Percentiles rank a stretch among this genome's conserved stretches.
Evolutionary conservation across 768 basidiomycete genomes (phyloP).

Genomic region (Flagelloscypha sp.): DNA sequence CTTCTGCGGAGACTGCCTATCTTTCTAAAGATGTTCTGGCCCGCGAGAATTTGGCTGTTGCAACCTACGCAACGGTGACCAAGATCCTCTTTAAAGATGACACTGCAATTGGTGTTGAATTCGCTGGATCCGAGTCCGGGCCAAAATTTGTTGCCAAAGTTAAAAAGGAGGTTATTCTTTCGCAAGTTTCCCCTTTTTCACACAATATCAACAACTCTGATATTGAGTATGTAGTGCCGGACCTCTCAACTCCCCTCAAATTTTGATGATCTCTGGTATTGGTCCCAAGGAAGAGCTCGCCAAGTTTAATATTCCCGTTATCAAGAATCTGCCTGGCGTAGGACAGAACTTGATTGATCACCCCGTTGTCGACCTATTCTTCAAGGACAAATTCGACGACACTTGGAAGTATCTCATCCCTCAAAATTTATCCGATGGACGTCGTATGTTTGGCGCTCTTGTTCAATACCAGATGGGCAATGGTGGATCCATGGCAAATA

Average conservation of each 20-base stretch:
- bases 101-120: slow-evolving; percentile 62
- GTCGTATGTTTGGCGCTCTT: slow-evolving; percentile 24
- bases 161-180: slow-evolving; percentile 51
- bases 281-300: slow-evolving; percentile 56
- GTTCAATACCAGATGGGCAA: slow-evolving; percentile 35
- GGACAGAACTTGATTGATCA: slow-evolving; percentile 72
- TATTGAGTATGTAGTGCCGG: slow-evolving; percentile 35
- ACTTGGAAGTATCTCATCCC: slow-evolving; percentile 34
- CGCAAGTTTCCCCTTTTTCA: slow-evolving; percentile 30
- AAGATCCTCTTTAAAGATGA: slow-evolving; percentile 54
- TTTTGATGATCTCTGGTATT: slow-evolving; percentile 69
- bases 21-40: slow-evolving; percentile 55
- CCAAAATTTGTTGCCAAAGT: slow-evolving; percentile 38
- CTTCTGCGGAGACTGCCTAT: slow-evolving; percentile 60
- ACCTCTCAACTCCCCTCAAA: slow-evolving; percentile 56
- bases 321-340: slow-evolving; percentile 63
- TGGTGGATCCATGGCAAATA: slow-evolving; percentile 44
- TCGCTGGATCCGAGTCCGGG: slow-evolving; percentile 30
- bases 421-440: slow-evolving; percentile 14
- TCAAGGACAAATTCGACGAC: slow-evolving; percentile 41
- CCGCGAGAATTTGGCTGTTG: slow-evolving; percentile 58
- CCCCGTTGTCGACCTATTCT: slow-evolving; percentile 40
- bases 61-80: slow-evolving; percentile 47
- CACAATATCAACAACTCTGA: background rate
- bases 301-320: slow-evolving; percentile 42